Evolutionary conservation across 2,329 filamentous ascomycete genomes (phyloP), one percentile per base, ranked within the genome.

Genomic region (Aureobasidium sp.): DNA sequence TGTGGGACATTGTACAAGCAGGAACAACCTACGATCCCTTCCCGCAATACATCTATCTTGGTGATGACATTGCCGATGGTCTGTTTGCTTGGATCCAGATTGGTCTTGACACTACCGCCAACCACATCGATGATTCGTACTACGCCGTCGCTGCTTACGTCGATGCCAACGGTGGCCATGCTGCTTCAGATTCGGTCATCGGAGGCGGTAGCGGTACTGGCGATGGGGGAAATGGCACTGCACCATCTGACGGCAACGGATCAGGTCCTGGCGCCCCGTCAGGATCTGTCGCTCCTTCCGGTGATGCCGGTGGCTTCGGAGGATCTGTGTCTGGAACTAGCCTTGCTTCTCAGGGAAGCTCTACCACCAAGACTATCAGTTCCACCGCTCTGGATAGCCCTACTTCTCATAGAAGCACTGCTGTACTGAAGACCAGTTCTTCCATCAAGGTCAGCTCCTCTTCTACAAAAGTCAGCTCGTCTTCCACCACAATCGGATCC

Each of bases 21-120:
- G 78, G 81, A 68, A 76, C 79, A 5, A 77, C 78, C 53, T 77
- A 76, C 8, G 82, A 85, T 67, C 84, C 84, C 0, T 76, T 86
- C 67, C 73, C 84, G 63, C 78, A 86, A 68, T 85, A 84, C 66
- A 77, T 81, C 15, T 74, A 80, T 15, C 77, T 87, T 1, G 83
- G 84, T 8, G 78, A 85, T 45, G 70, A 73, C 36, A 69, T 82
- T 12, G 65, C 71, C 5, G 80, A 84, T 56, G 82, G 82, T 36
- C 66, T 84, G 36, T 73, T 85, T 56, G 78, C 75, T 11, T 84
- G 82, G 81, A 78, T 84, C 49, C 67, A 66, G 25, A 69, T 70
- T 31, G 69, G 68, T 29, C 42, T 65, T 14, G 62, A 65, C 39
- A 64, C 49, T 37, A 64, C 36, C 20, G 41, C 31, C 25, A 66